Conservation (phyloP, 2,329 filamentous ascomycete species). For the Hymenoscyphus repandus region DNA sequence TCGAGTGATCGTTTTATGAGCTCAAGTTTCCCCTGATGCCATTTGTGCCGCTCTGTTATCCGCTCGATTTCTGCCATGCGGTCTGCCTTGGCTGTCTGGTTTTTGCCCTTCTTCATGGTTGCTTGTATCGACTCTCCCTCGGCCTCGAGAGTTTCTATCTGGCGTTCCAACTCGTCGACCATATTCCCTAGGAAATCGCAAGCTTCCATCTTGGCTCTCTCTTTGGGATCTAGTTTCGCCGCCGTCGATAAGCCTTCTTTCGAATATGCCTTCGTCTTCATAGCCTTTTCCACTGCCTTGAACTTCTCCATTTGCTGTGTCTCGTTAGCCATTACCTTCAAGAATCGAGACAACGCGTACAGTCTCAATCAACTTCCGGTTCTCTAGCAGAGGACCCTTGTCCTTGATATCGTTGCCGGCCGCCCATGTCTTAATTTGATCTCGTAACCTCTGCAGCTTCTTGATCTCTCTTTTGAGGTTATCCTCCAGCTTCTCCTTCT, state of each 20-base stretch:
- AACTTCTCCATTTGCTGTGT: constrained; percentile 97
- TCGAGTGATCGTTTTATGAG: constrained; percentile 84
- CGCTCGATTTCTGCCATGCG: constrained; percentile 81
- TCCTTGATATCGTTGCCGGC: constrained; percentile 99
- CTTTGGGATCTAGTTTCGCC: constrained; percentile 92
- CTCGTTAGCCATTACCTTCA: constrained; percentile 22
- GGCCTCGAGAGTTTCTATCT: constrained; percentile 89
- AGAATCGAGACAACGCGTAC: constrained; percentile 42
- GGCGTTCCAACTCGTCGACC: constrained; percentile 89
- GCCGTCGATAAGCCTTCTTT: constrained; percentile 94
- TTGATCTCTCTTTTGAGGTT: constrained; percentile 99
- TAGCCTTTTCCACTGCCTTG: constrained; percentile 99
- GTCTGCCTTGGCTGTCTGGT: constrained; percentile 75
- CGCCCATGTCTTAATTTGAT: constrained; percentile 99
- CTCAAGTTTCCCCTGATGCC: constrained; percentile 91
- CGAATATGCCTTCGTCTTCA: constrained; percentile 99
- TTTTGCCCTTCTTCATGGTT: constrained; percentile 93
- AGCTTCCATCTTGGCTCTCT: constrained; percentile 87
- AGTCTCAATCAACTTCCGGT: constrained; percentile 95
- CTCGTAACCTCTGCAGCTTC: constrained; percentile 93
- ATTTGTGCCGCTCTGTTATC: constrained; percentile 88
- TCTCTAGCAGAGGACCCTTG: constrained; percentile 89
- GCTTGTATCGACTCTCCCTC: constrained; percentile 83
- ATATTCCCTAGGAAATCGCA: constrained; percentile 79
- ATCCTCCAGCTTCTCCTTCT: constrained; percentile 98